Evolutionary conservation across 106 monocot genomes (phyloP).

Genomic region (Iris macrosiphon): DNA sequence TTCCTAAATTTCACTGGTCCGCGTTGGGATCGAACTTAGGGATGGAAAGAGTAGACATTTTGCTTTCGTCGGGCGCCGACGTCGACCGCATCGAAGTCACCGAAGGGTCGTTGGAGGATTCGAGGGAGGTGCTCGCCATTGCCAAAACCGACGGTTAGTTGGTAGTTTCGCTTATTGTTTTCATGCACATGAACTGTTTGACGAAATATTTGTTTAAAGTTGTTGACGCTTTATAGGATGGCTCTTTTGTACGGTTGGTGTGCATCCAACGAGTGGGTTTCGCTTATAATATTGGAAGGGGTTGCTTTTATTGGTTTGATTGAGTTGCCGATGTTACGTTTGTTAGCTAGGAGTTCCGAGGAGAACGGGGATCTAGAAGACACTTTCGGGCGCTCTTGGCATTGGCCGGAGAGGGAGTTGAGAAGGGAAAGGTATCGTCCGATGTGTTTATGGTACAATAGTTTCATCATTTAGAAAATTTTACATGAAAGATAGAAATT

Average conservation of each 20-base stretch:
- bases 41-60: too few relatives aligned
- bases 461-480: too few relatives aligned
- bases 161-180: not conserved
- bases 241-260: slow-evolving; percentile 94
- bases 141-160: slow-evolving; percentile 80
- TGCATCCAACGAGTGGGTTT: slow-evolving; percentile 81
- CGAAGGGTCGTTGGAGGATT: slow-evolving; percentile 81
- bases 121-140: slow-evolving; percentile 80
- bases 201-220: slow-evolving; percentile 10
- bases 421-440: slow-evolving; percentile 74
- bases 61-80: slow-evolving; percentile 82
- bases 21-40: too few relatives aligned
- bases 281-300: not conserved
- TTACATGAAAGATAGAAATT: too few relatives aligned
- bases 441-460: too few relatives aligned
- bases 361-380: slow-evolving; percentile 71
- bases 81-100: slow-evolving; percentile 95
- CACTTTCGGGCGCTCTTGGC: slow-evolving; percentile 62
- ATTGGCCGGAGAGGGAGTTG: slow-evolving; percentile 70
- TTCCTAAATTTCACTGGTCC: too few relatives aligned
- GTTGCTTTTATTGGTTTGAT: not conserved
- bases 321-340: not conserved
- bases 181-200: slow-evolving; percentile 15
- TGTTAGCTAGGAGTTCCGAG: slow-evolving; percentile 75
- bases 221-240: slow-evolving; percentile 38